phyloP scores from a whole-genome alignment of 2,329 filamentous ascomycete genomes.

The Calonectria honghensis region DNA sequence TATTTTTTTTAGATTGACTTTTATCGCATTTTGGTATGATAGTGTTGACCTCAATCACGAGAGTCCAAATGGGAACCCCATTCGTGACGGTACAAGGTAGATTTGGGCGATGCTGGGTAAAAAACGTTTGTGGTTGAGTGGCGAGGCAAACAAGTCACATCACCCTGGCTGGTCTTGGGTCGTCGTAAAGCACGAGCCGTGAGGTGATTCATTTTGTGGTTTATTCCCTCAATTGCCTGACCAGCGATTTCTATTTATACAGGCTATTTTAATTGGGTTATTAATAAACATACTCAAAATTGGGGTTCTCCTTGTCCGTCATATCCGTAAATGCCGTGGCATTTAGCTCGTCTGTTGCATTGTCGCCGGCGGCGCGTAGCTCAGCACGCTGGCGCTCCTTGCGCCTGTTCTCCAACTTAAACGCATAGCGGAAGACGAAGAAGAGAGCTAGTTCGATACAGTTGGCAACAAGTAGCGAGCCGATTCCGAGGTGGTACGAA shows the following conservation, averaged over 20 bases:
- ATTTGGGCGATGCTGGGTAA: not conserved
- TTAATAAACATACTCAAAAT: slow-evolving; percentile 64
- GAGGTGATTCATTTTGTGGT: not conserved
- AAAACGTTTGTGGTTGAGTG: not conserved
- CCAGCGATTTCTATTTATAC: not conserved
- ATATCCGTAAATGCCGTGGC: slow-evolving; percentile 64
- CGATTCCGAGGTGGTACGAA: slow-evolving; percentile 63
- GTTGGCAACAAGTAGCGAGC: slow-evolving; percentile 64
- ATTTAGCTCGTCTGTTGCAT: slow-evolving; percentile 57
- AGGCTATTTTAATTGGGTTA: not conserved
- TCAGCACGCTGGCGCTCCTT: slow-evolving; percentile 61
- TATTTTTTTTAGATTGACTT: not conserved
- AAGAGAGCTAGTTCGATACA: slow-evolving; percentile 62
- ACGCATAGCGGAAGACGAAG: slow-evolving; percentile 61
- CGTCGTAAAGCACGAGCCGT: not conserved
- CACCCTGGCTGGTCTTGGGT: not conserved
- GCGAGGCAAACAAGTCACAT: not conserved
- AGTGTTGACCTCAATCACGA: not conserved
- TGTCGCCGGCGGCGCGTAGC: slow-evolving; percentile 52
- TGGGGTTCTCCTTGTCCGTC: slow-evolving; percentile 66
- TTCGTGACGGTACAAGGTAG: not conserved
- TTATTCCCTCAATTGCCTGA: not conserved
- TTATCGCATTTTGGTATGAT: not conserved
- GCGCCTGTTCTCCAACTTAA: slow-evolving; percentile 63
- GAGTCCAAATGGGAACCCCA: not conserved